Evolutionary conservation across 2,329 filamentous ascomycete genomes (phyloP).

Genomic region (Venturia aucupariae): DNA sequence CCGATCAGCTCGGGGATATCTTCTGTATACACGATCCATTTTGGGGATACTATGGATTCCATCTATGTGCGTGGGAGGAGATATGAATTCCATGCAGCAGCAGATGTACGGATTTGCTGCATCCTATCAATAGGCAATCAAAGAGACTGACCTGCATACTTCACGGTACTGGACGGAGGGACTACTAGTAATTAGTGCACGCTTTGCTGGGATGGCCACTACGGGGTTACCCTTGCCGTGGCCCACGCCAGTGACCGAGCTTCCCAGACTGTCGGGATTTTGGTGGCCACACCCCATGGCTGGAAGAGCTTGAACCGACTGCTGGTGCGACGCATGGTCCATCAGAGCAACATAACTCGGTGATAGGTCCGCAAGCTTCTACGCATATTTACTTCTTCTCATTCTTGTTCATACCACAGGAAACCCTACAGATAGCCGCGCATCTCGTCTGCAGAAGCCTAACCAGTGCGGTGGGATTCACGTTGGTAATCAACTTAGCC

Average conservation of each 20-base stretch:
- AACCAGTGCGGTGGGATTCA: conserved; percentile 4
- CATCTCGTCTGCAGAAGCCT: conserved; percentile 4
- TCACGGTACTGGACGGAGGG: too few relatives aligned
- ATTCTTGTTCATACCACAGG: conserved; percentile 11
- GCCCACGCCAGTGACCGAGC: not conserved
- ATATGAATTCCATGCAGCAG: too few relatives aligned
- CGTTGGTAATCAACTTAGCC: not conserved
- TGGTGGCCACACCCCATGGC: not conserved
- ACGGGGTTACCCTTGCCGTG: not conserved
- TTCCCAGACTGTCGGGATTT: not conserved
- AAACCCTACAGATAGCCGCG: conserved; percentile 9
- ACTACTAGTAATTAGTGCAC: not conserved
- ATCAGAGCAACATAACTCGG: not conserved
- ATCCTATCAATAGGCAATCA: not conserved
- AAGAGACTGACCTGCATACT: not conserved
- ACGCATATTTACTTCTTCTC: not conserved
- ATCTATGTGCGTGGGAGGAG: too few relatives aligned
- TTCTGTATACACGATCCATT: not conserved
- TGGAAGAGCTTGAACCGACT: not conserved
- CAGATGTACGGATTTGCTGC: not conserved
- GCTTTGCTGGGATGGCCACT: not conserved
- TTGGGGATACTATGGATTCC: too few relatives aligned
- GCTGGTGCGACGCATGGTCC: conserved; percentile 4
- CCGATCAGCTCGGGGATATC: not conserved
- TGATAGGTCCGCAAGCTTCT: conserved; percentile 7